Base-by-base conservation (phyloP, 2,329 filamentous ascomycete species). In the Fusarium oligoseptatum region DNA sequence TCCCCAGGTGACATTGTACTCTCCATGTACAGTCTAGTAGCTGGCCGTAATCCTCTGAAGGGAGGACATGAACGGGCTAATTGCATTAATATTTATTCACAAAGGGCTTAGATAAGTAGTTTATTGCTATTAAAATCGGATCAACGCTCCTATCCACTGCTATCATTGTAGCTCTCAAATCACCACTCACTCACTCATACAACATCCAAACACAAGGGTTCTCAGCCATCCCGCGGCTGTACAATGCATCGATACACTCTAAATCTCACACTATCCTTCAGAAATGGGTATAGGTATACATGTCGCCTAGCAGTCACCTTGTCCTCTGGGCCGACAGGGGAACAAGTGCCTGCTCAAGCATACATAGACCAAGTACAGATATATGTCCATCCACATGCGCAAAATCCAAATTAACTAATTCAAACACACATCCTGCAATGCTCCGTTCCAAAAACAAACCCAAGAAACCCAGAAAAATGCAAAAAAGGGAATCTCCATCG, bases 201-300 rank as follows among this genome's bases (percentile, higher is more conserved):
- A 64, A 34, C 58, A 43, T 34, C 36, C 22, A 32, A 43, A 34
- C n/a, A 48, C 36, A 20, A 22, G 12, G 8, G 8, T 61, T 34
- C 29, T 61, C 39, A 34, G 24, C 41, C 58, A 61, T 41, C 45
- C 41, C 29, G 27, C 27, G 22, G 45, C 43, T 29, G 45, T 32
- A 22, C 27, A 52, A 55, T 52, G 45, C 34, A 20, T 43, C 48
- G 22, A 52, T 63, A 63, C 41, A 60, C 45, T 62, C 24, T 57
- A 58, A 36, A 69, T 56, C 60, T 64, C 62, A 75, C 50, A 39
- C 43, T 62, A 63, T 64, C 45, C 34, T 58, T 22, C 34, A 37
- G 20, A 52, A 22, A 57, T n/a, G 56, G 72, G 43, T 48, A 48
- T 48, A 48, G 72, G 70, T 73, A 75, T 75, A 75, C 66, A 66